Conservation (phyloP, 1,139 yeast genomes). For the Pichia sp. region DNA sequence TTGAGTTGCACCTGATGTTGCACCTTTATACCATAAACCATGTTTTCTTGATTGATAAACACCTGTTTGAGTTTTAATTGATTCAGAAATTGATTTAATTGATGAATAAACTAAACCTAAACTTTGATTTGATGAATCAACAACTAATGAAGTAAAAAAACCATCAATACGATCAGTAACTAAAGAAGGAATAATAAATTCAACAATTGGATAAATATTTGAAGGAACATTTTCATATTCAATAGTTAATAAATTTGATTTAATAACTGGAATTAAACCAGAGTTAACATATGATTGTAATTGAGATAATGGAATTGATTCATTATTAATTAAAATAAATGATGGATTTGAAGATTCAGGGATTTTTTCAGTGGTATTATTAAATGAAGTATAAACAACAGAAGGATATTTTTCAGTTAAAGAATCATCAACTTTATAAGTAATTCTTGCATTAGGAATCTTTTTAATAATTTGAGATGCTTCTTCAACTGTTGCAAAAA, state of each 20-base stretch:
- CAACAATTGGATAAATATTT: conserved; percentile 36
- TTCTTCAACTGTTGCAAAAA: conserved; percentile 36
- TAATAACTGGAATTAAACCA: conserved; percentile 47
- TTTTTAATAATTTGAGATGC: conserved; percentile 34
- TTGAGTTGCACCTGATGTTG: conserved; percentile 93
- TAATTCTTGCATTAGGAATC: conserved; percentile 56
- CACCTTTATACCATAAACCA: conserved; percentile 93
- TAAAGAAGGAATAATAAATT: conserved; percentile 49
- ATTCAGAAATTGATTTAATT: conserved; percentile 68
- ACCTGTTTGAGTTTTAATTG: conserved; percentile 76
- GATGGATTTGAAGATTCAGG: conserved; percentile 1
- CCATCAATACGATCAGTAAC: conserved; percentile 84
- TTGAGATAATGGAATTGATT: background rate
- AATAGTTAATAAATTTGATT: conserved; percentile 38
- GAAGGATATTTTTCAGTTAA: conserved; percentile 17
- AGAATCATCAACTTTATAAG: conserved; percentile 31
- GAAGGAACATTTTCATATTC: conserved; percentile 29
- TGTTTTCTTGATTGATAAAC: conserved; percentile 90
- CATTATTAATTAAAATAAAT: conserved; percentile 1
- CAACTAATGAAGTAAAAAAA: conserved; percentile 76
- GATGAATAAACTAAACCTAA: conserved; percentile 93
- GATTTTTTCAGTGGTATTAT: conserved; percentile 10
- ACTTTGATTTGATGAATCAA: conserved; percentile 58
- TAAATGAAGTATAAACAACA: conserved; percentile 22
- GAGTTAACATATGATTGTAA: conserved; percentile 5